Evolutionary conservation across 2,329 filamentous ascomycete species (phyloP), one percentile per base, ranked within the genome.

Genomic region (Ophiostoma piceae): DNA sequence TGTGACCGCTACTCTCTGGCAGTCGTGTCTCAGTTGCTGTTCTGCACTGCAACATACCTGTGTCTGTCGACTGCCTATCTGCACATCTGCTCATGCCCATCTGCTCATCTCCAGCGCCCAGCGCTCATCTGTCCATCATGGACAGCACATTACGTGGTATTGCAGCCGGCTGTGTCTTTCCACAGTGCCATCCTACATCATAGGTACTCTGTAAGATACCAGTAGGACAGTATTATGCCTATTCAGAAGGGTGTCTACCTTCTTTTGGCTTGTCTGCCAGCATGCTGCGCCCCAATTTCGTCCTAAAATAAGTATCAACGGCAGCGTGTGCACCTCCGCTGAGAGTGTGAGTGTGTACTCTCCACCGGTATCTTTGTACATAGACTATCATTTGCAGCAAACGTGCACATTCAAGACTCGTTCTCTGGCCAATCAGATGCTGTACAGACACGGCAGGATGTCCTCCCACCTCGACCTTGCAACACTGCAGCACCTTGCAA

Each of bases 1-100:
- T 64, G 60, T 64, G 60, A 64, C 60, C 60, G 60, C 60, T 64
- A 64, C 60, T 64, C 60, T 64, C 16, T 29, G 9, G 29, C 32
- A 29, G 60, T 64, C 60, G n/a, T 64, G 60, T 64, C 60, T 64
- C 60, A 64, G 29, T 35, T 39, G 60, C 19, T 64, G 60, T 39
- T 37, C 29, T 35, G 16, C 29, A 64, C 29, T 16, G 32, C n/a
- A 19, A n/a, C 16, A 29, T 5, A 14, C 12, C 26, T 14, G 26
- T 43, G 41, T 43, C 41, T 19, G 16, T 16, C 41, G 12, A 16
- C 16, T n/a, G 43, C 7, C 4, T 14, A 47, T 47, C 41, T 47
- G 41, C 16, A 14, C 43, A 47, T 47, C 16, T 47, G 8, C 8
- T 8, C 35, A 35, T 41, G 39, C 14, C 41, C 43, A 47, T 19